Percentiles rank a stretch among this genome's conserved stretches.
phyloP scores from a whole-genome alignment of 805 yeast genomes.

The Yueomyces sinensis region DNA sequence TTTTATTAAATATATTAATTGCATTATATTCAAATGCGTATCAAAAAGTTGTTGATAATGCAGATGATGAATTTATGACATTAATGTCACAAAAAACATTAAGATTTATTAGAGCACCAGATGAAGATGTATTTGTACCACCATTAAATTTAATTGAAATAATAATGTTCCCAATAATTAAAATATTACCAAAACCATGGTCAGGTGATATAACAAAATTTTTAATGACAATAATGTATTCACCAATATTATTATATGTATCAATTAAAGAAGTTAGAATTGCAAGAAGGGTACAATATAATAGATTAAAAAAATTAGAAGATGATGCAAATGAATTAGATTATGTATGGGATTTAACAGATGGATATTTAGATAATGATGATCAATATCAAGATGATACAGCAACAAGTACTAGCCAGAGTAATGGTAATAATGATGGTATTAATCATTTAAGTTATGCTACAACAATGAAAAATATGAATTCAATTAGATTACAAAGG shows the following conservation, averaged over 20 bases:
- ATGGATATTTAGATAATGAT: conserved; percentile 41
- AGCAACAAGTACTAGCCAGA: background rate
- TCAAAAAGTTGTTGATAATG: conserved; percentile 66
- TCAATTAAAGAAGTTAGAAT: conserved; percentile 50
- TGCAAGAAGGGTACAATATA: conserved; percentile 61
- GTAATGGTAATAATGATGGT: background rate
- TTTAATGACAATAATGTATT: conserved; percentile 52
- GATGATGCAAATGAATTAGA: conserved; percentile 75
- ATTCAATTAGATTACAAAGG: conserved; percentile 33
- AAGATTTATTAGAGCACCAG: conserved; percentile 79
- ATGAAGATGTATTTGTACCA: conserved; percentile 71
- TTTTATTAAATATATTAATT: conserved; percentile 69
- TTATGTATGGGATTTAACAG: conserved; percentile 72
- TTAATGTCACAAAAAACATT: conserved; percentile 74
- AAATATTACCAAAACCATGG: conserved; percentile 22
- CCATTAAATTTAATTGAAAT: conserved; percentile 70
- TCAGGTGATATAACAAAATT: conserved; percentile 33
- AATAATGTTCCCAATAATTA: conserved; percentile 32
- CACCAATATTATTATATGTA: conserved; percentile 50
- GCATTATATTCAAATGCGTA: conserved; percentile 82
- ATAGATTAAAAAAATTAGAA: conserved; percentile 44
- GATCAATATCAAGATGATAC: background rate
- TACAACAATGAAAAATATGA: conserved; percentile 23
- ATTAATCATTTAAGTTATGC: conserved; percentile 7
- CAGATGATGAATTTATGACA: conserved; percentile 76